phyloP scores from a whole-genome alignment of 129 eudicot species.

The Chrysanthemum makinoi region DNA sequence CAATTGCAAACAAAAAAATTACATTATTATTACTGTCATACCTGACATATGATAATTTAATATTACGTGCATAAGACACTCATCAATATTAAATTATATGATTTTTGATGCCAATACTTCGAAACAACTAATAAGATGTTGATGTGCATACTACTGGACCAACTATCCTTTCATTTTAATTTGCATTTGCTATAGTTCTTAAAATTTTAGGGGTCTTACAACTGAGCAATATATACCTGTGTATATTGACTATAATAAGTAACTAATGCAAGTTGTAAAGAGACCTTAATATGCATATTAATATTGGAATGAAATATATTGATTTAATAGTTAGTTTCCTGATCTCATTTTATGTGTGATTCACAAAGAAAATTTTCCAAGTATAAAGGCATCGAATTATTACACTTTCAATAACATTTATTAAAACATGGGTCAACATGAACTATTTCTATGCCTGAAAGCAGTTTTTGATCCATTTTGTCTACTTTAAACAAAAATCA shows the following conservation, averaged over 20 bases:
- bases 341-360: no score
- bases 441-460: no score
- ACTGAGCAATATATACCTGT: background rate
- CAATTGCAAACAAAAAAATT: background rate
- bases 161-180: background rate
- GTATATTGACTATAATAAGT: background rate
- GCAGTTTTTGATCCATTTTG: no score
- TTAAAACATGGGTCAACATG: no score
- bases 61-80: background rate
- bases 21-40: background rate
- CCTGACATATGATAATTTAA: slow-evolving; percentile 22
- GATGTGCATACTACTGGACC: background rate
- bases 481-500: no score
- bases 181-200: background rate
- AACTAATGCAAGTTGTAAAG: background rate
- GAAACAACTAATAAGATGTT: background rate
- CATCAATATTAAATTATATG: background rate
- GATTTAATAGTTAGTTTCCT: no score
- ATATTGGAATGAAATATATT: no score
- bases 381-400: no score
- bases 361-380: no score
- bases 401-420: no score
- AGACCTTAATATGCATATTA: background rate
- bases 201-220: background rate
- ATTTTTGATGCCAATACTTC: background rate